Conservation (phyloP, 2,329 filamentous ascomycete species). For the Fusarium tjaetaba region DNA sequence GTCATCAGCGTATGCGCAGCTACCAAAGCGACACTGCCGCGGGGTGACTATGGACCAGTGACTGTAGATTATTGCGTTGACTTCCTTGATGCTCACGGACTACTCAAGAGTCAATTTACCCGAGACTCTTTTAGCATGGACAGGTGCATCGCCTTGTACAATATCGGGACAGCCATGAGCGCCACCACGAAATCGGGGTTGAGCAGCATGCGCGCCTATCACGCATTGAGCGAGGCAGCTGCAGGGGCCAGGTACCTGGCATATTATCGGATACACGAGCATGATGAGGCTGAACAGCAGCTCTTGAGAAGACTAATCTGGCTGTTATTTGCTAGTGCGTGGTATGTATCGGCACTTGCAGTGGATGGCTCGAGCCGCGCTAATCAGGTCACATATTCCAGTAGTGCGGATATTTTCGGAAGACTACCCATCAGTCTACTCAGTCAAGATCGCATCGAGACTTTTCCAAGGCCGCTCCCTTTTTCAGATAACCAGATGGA, state of each 20-base stretch:
- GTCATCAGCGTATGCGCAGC: slow-evolving; percentile 50
- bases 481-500: slow-evolving; percentile 48
- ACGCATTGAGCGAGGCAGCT: slow-evolving; percentile 40
- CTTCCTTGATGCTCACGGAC: slow-evolving; percentile 43
- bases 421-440: slow-evolving; percentile 41
- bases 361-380: neutral
- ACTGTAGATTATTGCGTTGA: slow-evolving; percentile 44
- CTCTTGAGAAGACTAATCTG: slow-evolving; percentile 49
- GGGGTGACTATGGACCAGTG: slow-evolving; percentile 40
- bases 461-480: slow-evolving; percentile 38
- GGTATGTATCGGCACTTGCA: slow-evolving; percentile 26
- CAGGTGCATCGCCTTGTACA: slow-evolving; percentile 51
- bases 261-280: slow-evolving; percentile 39
- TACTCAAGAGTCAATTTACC: slow-evolving; percentile 34
- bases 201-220: slow-evolving; percentile 35
- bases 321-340: slow-evolving; percentile 46
- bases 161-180: slow-evolving; percentile 43
- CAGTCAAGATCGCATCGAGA: slow-evolving; percentile 33
- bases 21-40: slow-evolving; percentile 46
- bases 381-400: slow-evolving; percentile 3
- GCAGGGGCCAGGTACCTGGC: slow-evolving; percentile 46
- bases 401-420: slow-evolving; percentile 45
- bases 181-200: slow-evolving; percentile 16
- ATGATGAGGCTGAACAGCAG: slow-evolving; percentile 44
- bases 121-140: slow-evolving; percentile 44